These are phyloP conservation scores for Plasmodium chabaudi DNA, from an alignment of 169 alveolate species.

Conservation along the genomic window DNA sequence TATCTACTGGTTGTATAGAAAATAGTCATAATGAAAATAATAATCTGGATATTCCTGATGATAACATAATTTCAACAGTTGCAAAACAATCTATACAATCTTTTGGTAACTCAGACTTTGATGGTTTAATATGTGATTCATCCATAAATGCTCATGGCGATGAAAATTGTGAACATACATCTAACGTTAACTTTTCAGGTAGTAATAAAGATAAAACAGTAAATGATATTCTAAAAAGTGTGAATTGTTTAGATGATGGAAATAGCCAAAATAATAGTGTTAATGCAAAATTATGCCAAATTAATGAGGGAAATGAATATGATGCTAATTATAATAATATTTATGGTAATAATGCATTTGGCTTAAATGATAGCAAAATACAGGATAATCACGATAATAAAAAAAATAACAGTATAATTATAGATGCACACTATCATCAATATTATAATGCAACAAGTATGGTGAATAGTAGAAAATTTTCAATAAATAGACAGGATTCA, in stretches of 20 bases:
- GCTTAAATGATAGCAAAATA: neutral
- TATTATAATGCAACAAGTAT: slow-evolving; percentile 18
- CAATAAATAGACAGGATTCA: neutral
- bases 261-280: no score
- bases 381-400: slow-evolving; percentile 8
- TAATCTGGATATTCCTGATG: neutral
- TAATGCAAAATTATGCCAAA: no score
- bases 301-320: no score
- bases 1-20: neutral
- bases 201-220: no score
- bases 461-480: slow-evolving; percentile 7
- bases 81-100: slow-evolving; percentile 16
- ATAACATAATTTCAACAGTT: no score
- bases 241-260: no score
- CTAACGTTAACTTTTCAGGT: no score
- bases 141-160: neutral
- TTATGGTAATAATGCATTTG: no score
- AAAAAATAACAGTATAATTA: slow-evolving; percentile 5
- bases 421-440: slow-evolving; percentile 43
- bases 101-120: slow-evolving; percentile 5
- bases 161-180: no score
- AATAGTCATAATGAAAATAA: neutral
- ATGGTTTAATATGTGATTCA: neutral
- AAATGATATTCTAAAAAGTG: no score
- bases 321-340: no score